Conservation (phyloP, 345 rosid genomes). For the Citrus glauca region DNA sequence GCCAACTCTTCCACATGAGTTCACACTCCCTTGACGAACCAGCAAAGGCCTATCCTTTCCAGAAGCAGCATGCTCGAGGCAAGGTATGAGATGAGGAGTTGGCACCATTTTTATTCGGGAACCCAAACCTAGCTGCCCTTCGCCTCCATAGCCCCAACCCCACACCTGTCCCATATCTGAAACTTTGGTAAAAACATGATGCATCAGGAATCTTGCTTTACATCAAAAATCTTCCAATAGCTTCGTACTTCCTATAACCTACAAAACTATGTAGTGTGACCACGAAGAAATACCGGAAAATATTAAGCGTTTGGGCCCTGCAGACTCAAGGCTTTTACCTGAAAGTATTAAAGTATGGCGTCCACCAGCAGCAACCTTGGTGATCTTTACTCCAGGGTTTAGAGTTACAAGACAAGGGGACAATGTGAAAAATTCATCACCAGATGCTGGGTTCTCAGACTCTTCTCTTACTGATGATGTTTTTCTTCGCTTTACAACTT, state of each 20-base stretch:
- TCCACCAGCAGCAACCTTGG: constrained; percentile 75
- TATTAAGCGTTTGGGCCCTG: constrained; percentile 1
- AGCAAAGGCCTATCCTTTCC: constrained; percentile 43
- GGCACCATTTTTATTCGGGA: constrained; percentile 74
- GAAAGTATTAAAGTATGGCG: constrained; percentile 79
- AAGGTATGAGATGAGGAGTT: constrained; percentile 76
- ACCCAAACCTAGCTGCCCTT: constrained; percentile 91
- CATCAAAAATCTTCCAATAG: constrained; percentile 55
- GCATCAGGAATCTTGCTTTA: constrained; percentile 52
- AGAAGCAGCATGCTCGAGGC: constrained; percentile 42
- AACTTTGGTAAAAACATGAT: constrained; percentile 66
- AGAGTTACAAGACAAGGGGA: constrained; percentile 50
- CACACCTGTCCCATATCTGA: constrained; percentile 95
- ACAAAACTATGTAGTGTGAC: constrained; percentile 50
- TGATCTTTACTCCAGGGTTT: constrained; percentile 70
- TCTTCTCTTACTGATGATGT: constrained; percentile 52
- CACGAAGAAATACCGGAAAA: constrained; percentile 35
- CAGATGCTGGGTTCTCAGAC: constrained; percentile 36
- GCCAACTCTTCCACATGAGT: constrained; percentile 29
- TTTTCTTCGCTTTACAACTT: constrained; percentile 51
- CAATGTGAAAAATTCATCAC: constrained; percentile 49
- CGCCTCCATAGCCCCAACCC: constrained; percentile 99
- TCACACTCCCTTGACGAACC: constrained; percentile 40
- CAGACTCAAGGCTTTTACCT: constrained; percentile 44
- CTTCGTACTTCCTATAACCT: constrained; percentile 57